phyloP scores from a whole-genome alignment of 768 basidiomycete species.

The Lactarius akahatsu region DNA sequence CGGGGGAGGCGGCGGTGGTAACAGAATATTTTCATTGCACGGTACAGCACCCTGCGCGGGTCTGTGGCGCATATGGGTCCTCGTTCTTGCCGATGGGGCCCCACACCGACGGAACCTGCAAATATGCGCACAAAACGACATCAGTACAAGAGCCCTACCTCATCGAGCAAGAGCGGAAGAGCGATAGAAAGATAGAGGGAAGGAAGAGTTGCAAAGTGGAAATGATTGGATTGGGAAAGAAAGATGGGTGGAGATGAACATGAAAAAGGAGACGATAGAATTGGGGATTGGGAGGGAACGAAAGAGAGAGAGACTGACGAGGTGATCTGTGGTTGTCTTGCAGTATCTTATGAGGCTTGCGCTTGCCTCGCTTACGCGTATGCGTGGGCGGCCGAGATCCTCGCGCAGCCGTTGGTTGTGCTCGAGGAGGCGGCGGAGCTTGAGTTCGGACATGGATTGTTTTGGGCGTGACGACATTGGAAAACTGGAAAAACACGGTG shows the following conservation, averaged over 20 bases:
- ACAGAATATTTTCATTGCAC: slow-evolving; percentile 20
- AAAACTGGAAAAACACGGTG: no score
- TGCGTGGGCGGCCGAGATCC: slow-evolving; percentile 67
- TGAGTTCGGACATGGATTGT: slow-evolving; percentile 81
- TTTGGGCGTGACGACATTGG: slow-evolving; percentile 60
- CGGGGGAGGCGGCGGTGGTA: neutral
- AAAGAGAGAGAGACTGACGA: slow-evolving; percentile 42
- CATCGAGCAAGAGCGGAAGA: neutral
- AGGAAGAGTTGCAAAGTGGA: neutral
- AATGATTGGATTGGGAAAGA: neutral
- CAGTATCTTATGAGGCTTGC: slow-evolving; percentile 71
- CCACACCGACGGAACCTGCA: slow-evolving; percentile 93
- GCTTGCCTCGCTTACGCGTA: slow-evolving; percentile 72
- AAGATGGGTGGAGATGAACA: neutral
- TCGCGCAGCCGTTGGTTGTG: slow-evolving; percentile 73
- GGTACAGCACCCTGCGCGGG: slow-evolving; percentile 20
- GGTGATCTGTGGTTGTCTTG: slow-evolving; percentile 69
- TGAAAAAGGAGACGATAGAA: neutral
- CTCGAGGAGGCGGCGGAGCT: slow-evolving; percentile 70
- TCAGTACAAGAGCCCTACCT: slow-evolving; percentile 25
- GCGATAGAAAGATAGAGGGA: neutral
- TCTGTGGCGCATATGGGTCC: slow-evolving; percentile 82
- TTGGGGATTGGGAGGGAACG: neutral
- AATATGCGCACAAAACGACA: neutral
- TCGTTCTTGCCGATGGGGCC: slow-evolving; percentile 89